phyloP scores from a whole-genome alignment of 2,329 filamentous ascomycete species.

The Byssochlamys sp. region DNA sequence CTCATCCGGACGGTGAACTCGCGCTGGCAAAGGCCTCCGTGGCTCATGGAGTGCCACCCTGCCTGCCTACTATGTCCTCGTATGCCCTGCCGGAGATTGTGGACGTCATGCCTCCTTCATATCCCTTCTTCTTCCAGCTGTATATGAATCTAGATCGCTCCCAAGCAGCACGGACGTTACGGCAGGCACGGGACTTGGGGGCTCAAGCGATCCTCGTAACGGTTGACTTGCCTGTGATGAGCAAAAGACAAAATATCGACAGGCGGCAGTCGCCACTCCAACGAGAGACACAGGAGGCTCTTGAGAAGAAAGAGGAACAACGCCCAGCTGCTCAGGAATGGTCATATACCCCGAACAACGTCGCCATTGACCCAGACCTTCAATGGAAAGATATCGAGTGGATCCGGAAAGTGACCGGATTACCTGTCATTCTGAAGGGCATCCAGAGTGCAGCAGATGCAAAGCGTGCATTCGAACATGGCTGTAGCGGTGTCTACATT shows the following conservation, averaged over 20 bases:
- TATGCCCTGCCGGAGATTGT: constrained; percentile 44
- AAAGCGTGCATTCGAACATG: background rate
- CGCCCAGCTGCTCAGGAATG: background rate
- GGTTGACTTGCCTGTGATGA: constrained; percentile 12
- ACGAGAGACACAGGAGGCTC: background rate
- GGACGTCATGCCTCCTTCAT: constrained; percentile 14
- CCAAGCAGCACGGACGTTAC: constrained; percentile 32
- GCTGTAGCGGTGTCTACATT: constrained; percentile 1
- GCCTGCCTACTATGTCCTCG: constrained; percentile 46
- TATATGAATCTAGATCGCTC: constrained; percentile 36
- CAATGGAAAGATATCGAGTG: background rate
- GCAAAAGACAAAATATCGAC: constrained; percentile 4
- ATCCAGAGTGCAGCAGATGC: background rate
- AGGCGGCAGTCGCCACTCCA: constrained; percentile 1
- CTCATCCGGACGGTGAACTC: constrained; percentile 50
- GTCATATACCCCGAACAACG: background rate
- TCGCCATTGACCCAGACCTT: background rate
- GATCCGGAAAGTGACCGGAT: background rate
- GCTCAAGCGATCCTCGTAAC: constrained; percentile 15
- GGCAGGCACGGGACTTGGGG: constrained; percentile 3
- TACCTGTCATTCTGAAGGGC: background rate
- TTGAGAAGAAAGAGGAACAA: constrained; percentile 5
- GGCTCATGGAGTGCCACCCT: constrained; percentile 41
- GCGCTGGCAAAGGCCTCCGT: constrained; percentile 40
- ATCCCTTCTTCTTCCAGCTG: constrained; percentile 38